Base-by-base conservation (phyloP, 805 yeast species). In the Barnettozyma pratensis region DNA sequence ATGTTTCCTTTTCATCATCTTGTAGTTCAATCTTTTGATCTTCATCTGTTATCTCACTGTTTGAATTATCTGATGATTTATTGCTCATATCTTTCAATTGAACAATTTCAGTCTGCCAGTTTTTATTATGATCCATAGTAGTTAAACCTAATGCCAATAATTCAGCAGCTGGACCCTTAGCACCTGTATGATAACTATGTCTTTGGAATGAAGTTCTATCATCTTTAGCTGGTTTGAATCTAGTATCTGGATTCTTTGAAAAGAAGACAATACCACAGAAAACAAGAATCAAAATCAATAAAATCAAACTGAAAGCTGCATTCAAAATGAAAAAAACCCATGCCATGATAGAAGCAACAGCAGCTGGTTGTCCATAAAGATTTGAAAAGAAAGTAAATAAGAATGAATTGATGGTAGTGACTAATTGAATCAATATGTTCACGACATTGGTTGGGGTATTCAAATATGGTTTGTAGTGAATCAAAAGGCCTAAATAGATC, bases 151-250 rank as follows among this genome's bases (percentile, higher is more conserved):
- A 73, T 3, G 91, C 96, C 38, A 81, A 60, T 51, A 87, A 72
- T 63, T 83, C 88, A 36, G 69, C 68, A 27, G 71, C 65, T 41
- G 70, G 71, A 9, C 64, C 54, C 49, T 63, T 57, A 48, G 61
- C 56, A 9, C 39, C 46, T 44, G 52, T 57, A 46, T 66, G 62
- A 19, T 60, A 59, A 19, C 67, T 61, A 48, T 57, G 58, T 51
- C 69, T 74, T 62, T 85, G 94, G 81, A 91, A 91, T 8, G 96
- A 88, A 26, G 89, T 82, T 77, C 97, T 82, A 66, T 91, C 97
- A 68, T 91, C 97, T 59, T 75, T 83, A 9, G 96, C 95, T 10
- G 95, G 94, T 45, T 86, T 87, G 64, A 86, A 86, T 65, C 94
- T 79, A 9, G 90, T 81, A 67, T 88, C 96, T 29, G 96, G 97